Evolutionary conservation across 305 asterid species (phyloP).

Genomic region (Fraxinus ornus): DNA sequence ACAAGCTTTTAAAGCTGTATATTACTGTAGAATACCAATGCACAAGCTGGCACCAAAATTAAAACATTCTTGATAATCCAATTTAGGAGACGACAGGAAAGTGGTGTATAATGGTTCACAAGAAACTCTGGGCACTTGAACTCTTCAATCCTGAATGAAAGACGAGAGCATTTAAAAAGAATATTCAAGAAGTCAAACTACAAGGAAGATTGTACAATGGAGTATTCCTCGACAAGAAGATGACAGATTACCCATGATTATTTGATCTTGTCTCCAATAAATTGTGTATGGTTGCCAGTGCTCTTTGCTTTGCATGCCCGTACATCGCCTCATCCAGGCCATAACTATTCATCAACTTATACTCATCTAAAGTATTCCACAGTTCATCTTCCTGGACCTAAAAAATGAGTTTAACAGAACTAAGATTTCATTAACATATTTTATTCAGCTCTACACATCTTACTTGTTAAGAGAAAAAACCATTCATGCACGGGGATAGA

Average conservation of each 20-base stretch:
- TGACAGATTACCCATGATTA: constrained; percentile 48
- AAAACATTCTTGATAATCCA: constrained; percentile 65
- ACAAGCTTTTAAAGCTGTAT: constrained; percentile 44
- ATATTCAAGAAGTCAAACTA: constrained; percentile 17
- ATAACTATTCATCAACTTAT: constrained; percentile 32
- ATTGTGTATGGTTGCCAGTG: constrained; percentile 44
- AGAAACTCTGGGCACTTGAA: constrained; percentile 78
- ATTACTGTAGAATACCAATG: constrained; percentile 61
- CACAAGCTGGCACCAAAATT: constrained; percentile 56
- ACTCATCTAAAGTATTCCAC: constrained; percentile 42
- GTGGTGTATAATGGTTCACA: constrained; percentile 58
- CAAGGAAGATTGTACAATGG: not conserved
- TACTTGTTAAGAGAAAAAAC: constrained; percentile 1
- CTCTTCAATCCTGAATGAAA: constrained; percentile 59
- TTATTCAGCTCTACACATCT: constrained; percentile 3
- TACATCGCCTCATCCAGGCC: constrained; percentile 48
- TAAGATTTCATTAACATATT: constrained; percentile 5
- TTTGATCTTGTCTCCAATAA: constrained; percentile 56
- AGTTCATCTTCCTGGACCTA: constrained; percentile 66
- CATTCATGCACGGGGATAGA: not conserved
- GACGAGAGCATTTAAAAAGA: constrained; percentile 23
- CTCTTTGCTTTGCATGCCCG: constrained; percentile 54
- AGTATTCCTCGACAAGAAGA: constrained; percentile 4
- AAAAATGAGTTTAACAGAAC: constrained; percentile 16
- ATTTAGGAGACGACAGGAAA: constrained; percentile 54